Evolutionary conservation across 139 green algal genomes (phyloP).

Genomic region (Asterochloris erici): DNA sequence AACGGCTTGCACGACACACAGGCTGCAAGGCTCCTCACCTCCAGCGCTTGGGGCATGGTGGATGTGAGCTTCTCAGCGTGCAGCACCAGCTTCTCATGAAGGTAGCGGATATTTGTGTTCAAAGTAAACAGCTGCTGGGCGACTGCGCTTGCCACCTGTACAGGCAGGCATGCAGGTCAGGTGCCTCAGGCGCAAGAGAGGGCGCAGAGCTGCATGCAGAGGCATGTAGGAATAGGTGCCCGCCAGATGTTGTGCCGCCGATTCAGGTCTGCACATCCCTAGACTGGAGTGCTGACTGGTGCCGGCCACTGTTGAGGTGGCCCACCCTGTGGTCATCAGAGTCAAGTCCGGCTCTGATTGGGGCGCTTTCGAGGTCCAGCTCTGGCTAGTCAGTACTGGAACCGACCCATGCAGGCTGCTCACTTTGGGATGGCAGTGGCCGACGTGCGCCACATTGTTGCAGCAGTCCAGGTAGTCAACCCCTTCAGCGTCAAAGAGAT

Average conservation of each 20-base stretch:
- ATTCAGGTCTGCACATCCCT: too few relatives aligned
- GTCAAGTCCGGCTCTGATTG: too few relatives aligned
- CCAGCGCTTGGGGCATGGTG: conserved; percentile 50
- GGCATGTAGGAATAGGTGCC: too few relatives aligned
- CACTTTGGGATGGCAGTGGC: conserved; percentile 38
- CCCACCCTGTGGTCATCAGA: too few relatives aligned
- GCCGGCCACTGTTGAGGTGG: too few relatives aligned
- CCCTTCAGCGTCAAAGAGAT: conserved; percentile 56
- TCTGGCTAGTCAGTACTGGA: too few relatives aligned
- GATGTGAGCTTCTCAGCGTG: conserved; percentile 48
- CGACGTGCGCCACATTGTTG: conserved; percentile 72
- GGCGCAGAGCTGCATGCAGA: too few relatives aligned
- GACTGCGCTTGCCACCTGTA: conserved; percentile 60
- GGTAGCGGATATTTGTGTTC: conserved; percentile 79
- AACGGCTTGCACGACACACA: not conserved
- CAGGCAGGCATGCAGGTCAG: too few relatives aligned
- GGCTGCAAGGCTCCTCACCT: conserved; percentile 9
- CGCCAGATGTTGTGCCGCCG: too few relatives aligned
- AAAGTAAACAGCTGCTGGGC: conserved; percentile 56
- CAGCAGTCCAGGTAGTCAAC: conserved; percentile 59
- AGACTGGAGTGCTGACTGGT: too few relatives aligned
- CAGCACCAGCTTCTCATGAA: conserved; percentile 44
- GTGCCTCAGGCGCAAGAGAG: too few relatives aligned
- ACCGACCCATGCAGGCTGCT: conserved; percentile 2
- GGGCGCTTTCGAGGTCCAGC: too few relatives aligned